Base-by-base conservation (phyloP, 1,284 basidiomycete genomes). In the Pseudozyma flocculosa region DNA sequence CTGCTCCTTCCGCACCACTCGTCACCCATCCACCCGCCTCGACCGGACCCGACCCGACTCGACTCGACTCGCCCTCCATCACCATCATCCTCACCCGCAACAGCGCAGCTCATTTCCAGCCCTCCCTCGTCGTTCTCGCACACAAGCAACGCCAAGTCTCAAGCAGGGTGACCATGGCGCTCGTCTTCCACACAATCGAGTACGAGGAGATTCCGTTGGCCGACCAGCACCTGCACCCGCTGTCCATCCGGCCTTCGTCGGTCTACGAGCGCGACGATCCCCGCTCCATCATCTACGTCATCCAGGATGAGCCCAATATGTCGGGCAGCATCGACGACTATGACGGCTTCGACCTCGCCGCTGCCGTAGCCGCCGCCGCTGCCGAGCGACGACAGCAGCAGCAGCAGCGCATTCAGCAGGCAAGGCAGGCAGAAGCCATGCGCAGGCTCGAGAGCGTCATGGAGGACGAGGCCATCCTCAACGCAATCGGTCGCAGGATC, bases 391-490 rank as follows among this genome's bases (percentile, higher is more conserved):
- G 50, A 24, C 54, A 45, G 21, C 54, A 46, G 9, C 46, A 54
- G 38, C 37, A 51, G 13, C 48, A 51, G 30, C 44, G n/a, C n/a
- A n/a, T n/a, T n/a, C n/a, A n/a, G n/a, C n/a, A n/a, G n/a, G n/a
- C n/a, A n/a, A 50, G 22, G 43, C 40, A 19, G 22, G 8, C 13
- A 4, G 50, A 26, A 11, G 38, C 56, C 11, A 50, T 50, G 4
- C 22, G 14, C 19, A 45, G 45, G 17, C 53, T 71, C 22, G 48
- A 56, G 13, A 48, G 45, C 14, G 44, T 68, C 21, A 43, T 71
- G 18, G 63, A 69, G n/a, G 50, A 72, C 29, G 69, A 72, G 1
- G 40, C 62, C 37, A 54, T 72, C 10, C 39, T 64, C 13, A 54
- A 69, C 21, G 45, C 65, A 36, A 57, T 72, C 38, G 69, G 69